A percentile compares a stretch with the other conserved stretches of the same genome.
Conservation (phyloP, 2,329 filamentous ascomycete species). For the Cercospora sesami region DNA sequence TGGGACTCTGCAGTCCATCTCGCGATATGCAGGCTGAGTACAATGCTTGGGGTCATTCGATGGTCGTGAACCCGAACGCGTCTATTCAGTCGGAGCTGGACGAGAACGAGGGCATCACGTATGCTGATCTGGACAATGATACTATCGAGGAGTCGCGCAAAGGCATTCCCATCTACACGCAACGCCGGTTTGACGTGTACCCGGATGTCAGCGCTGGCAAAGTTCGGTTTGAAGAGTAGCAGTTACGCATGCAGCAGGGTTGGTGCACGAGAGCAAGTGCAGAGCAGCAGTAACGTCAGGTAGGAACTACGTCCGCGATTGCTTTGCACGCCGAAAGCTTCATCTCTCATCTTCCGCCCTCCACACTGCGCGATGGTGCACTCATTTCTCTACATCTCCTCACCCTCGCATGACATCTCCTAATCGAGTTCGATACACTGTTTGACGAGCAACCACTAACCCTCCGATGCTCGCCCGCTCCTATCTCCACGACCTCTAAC, state of each 20-base stretch:
- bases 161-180: slow-evolving; percentile 78
- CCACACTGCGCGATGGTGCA: background rate
- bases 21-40: slow-evolving; percentile 76
- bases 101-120: slow-evolving; percentile 73
- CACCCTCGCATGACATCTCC: slow-evolving; percentile 3
- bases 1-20: slow-evolving; percentile 88
- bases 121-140: slow-evolving; percentile 67
- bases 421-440: background rate
- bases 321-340: background rate
- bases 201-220: slow-evolving; percentile 74
- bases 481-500: background rate
- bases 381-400: background rate
- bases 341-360: background rate
- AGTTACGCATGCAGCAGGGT: background rate
- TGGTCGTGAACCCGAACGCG: slow-evolving; percentile 86
- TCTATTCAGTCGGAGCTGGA: slow-evolving; percentile 75
- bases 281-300: background rate
- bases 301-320: slow-evolving; percentile 3
- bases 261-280: background rate
- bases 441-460: background rate
- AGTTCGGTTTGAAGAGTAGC: slow-evolving; percentile 38
- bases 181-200: slow-evolving; percentile 94
- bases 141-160: slow-evolving; percentile 73
- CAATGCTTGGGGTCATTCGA: slow-evolving; percentile 87
- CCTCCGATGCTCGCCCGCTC: background rate